Percentiles rank a stretch among this genome's conserved stretches.
Evolutionary conservation across 2,329 filamentous ascomycete species (phyloP).

Genomic region (Ramularia endophylla): DNA sequence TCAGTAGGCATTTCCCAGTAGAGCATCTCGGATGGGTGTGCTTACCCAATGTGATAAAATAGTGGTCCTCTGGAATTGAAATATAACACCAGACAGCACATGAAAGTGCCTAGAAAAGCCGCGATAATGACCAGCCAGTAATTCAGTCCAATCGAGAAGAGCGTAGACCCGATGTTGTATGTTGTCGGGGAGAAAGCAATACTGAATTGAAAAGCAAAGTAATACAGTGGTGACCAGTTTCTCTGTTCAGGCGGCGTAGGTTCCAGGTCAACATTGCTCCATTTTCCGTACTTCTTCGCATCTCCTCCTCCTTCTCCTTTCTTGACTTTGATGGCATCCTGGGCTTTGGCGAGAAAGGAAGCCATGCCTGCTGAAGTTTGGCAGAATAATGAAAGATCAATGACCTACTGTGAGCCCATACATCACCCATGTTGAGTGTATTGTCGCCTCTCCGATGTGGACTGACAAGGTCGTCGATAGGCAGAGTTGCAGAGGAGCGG

Average conservation of each 20-base stretch:
- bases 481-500: too few relatives aligned
- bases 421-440: too few relatives aligned
- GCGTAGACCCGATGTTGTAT: conserved; percentile 29
- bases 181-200: conserved; percentile 30
- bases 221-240: conserved; percentile 24
- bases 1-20: background rate
- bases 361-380: too few relatives aligned
- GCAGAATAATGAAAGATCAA: too few relatives aligned
- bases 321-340: too few relatives aligned
- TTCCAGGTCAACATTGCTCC: conserved; percentile 22
- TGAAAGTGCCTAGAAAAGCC: conserved; percentile 26
- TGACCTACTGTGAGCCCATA: too few relatives aligned
- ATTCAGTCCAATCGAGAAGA: conserved; percentile 30
- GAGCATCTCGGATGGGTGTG: background rate
- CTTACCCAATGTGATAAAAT: conserved; percentile 25
- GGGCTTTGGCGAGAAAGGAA: too few relatives aligned
- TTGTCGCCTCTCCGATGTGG: too few relatives aligned
- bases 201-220: conserved; percentile 31
- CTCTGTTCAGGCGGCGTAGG: conserved; percentile 19
- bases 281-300: conserved; percentile 1
- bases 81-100: conserved; percentile 31
- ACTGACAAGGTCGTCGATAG: too few relatives aligned
- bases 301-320: conserved; percentile 16
- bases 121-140: conserved; percentile 33
- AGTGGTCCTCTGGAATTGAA: conserved; percentile 32